Evolutionary conservation across 495 filamentous ascomycete species (phyloP).

Genomic region (Penicillium macrosclerotiorum): DNA sequence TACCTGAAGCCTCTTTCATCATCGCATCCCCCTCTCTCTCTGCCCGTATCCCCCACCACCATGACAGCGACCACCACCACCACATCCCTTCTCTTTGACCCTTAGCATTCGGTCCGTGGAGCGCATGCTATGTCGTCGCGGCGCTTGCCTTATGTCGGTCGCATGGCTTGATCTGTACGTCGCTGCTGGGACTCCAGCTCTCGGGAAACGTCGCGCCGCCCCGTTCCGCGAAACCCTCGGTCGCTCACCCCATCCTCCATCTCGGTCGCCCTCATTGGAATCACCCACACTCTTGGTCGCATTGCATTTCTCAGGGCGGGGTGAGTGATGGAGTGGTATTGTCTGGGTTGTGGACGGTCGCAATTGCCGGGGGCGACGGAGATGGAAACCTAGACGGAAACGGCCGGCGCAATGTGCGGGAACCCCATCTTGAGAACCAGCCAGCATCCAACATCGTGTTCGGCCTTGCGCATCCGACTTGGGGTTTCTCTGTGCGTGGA

Average conservation of each 20-base stretch:
- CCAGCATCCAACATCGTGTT: neutral
- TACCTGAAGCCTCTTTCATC: slow-evolving; percentile 20
- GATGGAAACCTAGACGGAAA: slow-evolving; percentile 22
- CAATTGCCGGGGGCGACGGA: slow-evolving; percentile 13
- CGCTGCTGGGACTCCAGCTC: neutral
- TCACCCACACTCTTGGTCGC: neutral
- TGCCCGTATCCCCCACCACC: neutral
- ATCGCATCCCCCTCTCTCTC: slow-evolving; percentile 1
- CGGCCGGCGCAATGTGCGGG: slow-evolving; percentile 20
- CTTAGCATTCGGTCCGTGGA: too few relatives aligned
- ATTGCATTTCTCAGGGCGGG: neutral
- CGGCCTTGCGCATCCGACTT: neutral
- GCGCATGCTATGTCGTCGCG: neutral
- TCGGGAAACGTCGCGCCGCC: slow-evolving; percentile 6
- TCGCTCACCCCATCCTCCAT: slow-evolving; percentile 1
- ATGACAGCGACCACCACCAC: neutral
- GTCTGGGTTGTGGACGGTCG: slow-evolving; percentile 19
- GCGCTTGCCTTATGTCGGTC: neutral
- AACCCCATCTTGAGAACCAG: neutral
- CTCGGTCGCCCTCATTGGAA: slow-evolving; percentile 3
- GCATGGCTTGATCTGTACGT: neutral
- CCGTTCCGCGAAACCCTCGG: neutral
- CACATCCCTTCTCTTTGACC: too few relatives aligned
- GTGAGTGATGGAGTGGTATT: neutral
- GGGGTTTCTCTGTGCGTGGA: slow-evolving; percentile 1